Conservation (phyloP, 2,329 filamentous ascomycete species). For the Verticillium nubilum region DNA sequence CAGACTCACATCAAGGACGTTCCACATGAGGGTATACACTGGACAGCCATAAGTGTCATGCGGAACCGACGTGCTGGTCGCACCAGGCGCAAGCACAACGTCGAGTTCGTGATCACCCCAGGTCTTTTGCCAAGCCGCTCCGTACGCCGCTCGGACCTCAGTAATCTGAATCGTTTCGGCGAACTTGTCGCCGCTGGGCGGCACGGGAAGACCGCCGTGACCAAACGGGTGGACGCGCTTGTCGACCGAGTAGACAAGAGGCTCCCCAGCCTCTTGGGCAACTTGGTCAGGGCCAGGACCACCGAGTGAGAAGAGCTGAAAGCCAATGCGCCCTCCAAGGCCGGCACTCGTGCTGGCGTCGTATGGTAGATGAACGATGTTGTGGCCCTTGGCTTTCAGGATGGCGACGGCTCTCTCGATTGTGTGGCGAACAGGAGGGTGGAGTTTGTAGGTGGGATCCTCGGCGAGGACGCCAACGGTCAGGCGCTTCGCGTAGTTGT, state of each 20-base stretch:
- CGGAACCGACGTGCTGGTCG: constrained; percentile 42
- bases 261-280: constrained; percentile 30
- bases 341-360: constrained; percentile 23
- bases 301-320: constrained; percentile 32
- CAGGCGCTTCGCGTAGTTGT: constrained; percentile 19
- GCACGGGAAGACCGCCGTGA: constrained; percentile 20
- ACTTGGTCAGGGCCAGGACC: constrained; percentile 24
- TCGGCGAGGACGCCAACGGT: constrained; percentile 43
- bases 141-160: constrained; percentile 21
- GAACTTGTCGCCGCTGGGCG: constrained; percentile 20
- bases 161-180: constrained; percentile 36
- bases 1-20: constrained; percentile 35
- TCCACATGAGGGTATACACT: constrained; percentile 43
- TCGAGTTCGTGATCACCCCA: constrained; percentile 40
- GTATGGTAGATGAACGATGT: constrained; percentile 27
- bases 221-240: constrained; percentile 14
- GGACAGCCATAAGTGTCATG: constrained; percentile 44
- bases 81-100: constrained; percentile 40
- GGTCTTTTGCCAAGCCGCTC: constrained; percentile 32
- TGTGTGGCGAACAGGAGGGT: constrained; percentile 42
- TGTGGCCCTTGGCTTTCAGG: constrained; percentile 38
- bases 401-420: constrained; percentile 31
- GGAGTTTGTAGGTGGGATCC: constrained; percentile 40
- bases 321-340: constrained; percentile 23
- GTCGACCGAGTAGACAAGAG: constrained; percentile 31